phyloP scores from a whole-genome alignment of 352 stramenopile genomes.

The Phytophthora foliorum region DNA sequence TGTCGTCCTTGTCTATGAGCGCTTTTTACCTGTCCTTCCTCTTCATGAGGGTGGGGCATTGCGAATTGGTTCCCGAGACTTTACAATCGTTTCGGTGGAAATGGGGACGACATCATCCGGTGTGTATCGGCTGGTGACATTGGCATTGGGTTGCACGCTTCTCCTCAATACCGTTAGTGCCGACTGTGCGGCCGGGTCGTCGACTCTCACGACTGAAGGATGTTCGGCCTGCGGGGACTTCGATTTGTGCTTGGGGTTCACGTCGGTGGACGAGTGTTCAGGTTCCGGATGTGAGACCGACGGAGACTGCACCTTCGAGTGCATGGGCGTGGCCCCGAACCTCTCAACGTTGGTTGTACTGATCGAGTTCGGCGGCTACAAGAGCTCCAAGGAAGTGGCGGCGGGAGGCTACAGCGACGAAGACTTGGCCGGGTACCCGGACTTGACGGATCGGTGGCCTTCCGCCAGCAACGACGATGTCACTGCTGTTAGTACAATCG shows the following conservation, averaged over 20 bases:
- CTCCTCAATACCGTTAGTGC: slow-evolving; percentile 5
- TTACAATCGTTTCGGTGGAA: slow-evolving; percentile 26
- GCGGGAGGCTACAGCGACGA: slow-evolving; percentile 15
- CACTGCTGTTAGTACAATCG: slow-evolving; percentile 32
- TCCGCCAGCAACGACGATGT: slow-evolving; percentile 42
- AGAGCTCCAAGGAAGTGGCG: slow-evolving; percentile 41
- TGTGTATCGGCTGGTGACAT: background rate
- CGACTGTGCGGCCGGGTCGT: slow-evolving; percentile 31
- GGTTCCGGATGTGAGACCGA: slow-evolving; percentile 31
- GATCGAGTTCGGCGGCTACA: slow-evolving; percentile 41
- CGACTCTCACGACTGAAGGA: slow-evolving; percentile 38
- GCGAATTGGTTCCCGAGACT: slow-evolving; percentile 2
- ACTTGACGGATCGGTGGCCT: slow-evolving; percentile 32
- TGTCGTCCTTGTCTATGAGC: slow-evolving; percentile 25
- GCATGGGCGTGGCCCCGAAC: slow-evolving; percentile 29
- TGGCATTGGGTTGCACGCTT: slow-evolving; percentile 6
- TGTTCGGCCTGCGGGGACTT: slow-evolving; percentile 34
- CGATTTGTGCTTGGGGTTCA: slow-evolving; percentile 39
- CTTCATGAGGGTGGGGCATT: slow-evolving; percentile 16
- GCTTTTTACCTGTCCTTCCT: slow-evolving; percentile 12
- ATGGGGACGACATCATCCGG: slow-evolving; percentile 22
- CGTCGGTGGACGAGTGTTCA: slow-evolving; percentile 22
- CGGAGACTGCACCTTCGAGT: slow-evolving; percentile 35
- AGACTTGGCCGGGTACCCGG: slow-evolving; percentile 17
- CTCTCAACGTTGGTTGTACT: slow-evolving; percentile 32